Base-by-base conservation (phyloP, 1,139 yeast genomes). In the Yamadazyma triangularis region DNA sequence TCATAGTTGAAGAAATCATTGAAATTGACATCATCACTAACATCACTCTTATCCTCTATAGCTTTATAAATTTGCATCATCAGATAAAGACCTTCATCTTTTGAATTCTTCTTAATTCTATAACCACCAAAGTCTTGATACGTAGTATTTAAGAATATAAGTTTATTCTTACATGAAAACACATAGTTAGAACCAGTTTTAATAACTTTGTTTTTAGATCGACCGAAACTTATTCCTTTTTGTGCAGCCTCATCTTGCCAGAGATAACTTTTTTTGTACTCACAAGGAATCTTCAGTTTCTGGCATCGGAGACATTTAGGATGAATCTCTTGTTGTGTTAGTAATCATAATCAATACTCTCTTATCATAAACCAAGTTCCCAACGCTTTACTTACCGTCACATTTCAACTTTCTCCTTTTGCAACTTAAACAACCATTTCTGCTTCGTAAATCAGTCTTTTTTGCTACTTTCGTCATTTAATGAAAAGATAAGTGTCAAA, bases 171-270 rank as follows among this genome's bases (percentile, higher is more conserved):
- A 19, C 28, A 29, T 8, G 22, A 8, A 12, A 12, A n/a, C 11
- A 33, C 28, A 23, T 38, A 24, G 9, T 18, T 18, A 18, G 8
- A 7, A 18, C 20, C 9, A 7, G 20, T 18, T 18, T 18, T 6
- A 18, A 18, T 18, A 7, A 6, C 20, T 7, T 18, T 18, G 6
- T 18, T 18, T 24, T 45, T 40, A 0, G 68, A 58, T 20, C 69
- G 40, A 1, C 69, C 69, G 42, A 62, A 61, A 1, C 63, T 44
- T 7, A 58, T 50, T 0, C 67, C 68, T 30, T 46, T 41, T 16
- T 47, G 41, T 2, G 40, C 22, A 7, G 64, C 64, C 13, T 60
- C 66, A 25, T 60, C 64, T 30, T 58, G 64, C 64, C 64, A 60
- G 2, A 47, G 41, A 4, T 52, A 35, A 11, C 28, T 38, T 20